A percentile compares a stretch with the other conserved stretches of the same genome.
These are phyloP conservation scores for Fusarium sp. DNA, from an alignment of 2,329 filamentous ascomycete genomes.

Conservation along the genomic window DNA sequence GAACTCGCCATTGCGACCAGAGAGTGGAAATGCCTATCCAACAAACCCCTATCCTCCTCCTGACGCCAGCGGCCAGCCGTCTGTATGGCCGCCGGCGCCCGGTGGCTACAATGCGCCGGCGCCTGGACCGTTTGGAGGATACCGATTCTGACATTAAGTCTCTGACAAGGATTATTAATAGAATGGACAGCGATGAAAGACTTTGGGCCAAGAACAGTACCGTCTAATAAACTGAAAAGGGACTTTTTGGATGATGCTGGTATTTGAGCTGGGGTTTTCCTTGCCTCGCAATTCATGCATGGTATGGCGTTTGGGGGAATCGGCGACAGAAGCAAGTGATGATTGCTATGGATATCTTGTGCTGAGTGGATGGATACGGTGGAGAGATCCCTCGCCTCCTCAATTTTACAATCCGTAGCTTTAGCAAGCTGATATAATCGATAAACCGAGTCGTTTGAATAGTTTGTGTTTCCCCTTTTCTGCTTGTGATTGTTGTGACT, in stretches of 20 bases:
- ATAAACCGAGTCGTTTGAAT: conserved; percentile 1
- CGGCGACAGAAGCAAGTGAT: conserved; percentile 31
- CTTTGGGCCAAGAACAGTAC: conserved; percentile 5
- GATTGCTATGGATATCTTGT: conserved; percentile 32
- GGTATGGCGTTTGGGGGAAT: conserved; percentile 46
- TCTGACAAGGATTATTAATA: neutral
- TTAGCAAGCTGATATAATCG: conserved; percentile 6
- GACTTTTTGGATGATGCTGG: conserved; percentile 35
- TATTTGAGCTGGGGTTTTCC: conserved; percentile 31
- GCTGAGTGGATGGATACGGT: conserved; percentile 19
- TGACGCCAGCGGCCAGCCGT: conserved; percentile 41
- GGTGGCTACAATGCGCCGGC: conserved; percentile 50
- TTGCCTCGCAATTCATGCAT: conserved; percentile 47
- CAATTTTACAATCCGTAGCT: conserved; percentile 14
- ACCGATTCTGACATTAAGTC: conserved; percentile 47
- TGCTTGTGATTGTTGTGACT: neutral
- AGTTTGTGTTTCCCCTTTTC: neutral
- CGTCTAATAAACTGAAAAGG: conserved; percentile 31
- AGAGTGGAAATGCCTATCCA: conserved; percentile 48
- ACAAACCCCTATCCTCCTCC: conserved; percentile 48
- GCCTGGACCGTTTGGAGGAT: conserved; percentile 53
- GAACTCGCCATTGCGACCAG: conserved; percentile 64
- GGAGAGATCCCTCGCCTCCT: conserved; percentile 11
- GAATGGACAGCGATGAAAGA: neutral
- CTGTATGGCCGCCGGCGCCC: conserved; percentile 48